Evolutionary conservation across 306 rosid species (phyloP), one percentile per base, ranked within the genome.

Genomic region (Cicer arietinum): DNA sequence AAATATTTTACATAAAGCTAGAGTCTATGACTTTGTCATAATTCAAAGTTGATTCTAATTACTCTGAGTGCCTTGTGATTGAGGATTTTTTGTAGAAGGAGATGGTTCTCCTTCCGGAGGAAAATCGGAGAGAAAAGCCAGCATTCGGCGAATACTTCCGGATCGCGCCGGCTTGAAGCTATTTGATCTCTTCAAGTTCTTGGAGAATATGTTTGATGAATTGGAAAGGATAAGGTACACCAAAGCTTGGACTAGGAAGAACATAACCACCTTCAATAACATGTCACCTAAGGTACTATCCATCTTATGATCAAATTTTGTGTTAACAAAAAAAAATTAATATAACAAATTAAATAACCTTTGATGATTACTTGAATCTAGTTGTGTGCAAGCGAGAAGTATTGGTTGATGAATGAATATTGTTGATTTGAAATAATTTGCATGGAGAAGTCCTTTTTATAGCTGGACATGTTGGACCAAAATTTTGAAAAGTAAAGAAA

Each of bases 171-270:
- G 84, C 75, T 63, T 79, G 78, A 94, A 94, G 84, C 91, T 94
- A 39, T 78, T 70, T 0, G 97, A 72, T 74, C 87, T 85, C 84
- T 77, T 69, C 1, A 11, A 71, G 13, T 73, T 67, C 54, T 80
- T 85, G 84, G 94, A 89, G 90, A 94, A 91, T 67, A 88, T 58
- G 81, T 83, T 84, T 35, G 98, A 93, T 42, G 98, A 94, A 12
- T 87, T 88, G 2, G 90, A 86, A 46, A 94, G 96, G 53, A 94
- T 94, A 10, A 94, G 83, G 79, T 91, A 94, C 9, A 94, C 96
- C 82, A 94, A 76, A 74, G 71, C 85, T 67, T 91, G 98, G 35
- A 94, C 86, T 0, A 90, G 12, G 48, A 88, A 4, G 74, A 94
- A 94, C 74, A 94, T 6, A 10, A 7, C 92, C 14, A 87, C 88